Evolutionary conservation across 2,329 filamentous ascomycete species (phyloP).

Genomic region (Xylaria polymorpha): DNA sequence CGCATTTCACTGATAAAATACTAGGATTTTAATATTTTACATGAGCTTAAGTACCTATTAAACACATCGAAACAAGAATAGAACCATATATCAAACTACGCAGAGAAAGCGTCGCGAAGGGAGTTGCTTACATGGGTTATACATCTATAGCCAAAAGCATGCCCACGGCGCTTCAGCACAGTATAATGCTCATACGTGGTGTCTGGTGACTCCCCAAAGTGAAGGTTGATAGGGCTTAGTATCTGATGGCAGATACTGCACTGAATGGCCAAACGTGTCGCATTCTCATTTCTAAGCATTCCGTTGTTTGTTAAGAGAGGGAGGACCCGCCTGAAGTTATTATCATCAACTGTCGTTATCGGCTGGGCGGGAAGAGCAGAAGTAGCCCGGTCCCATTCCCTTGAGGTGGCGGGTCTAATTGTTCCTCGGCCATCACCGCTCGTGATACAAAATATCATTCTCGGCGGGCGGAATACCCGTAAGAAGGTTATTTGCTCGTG

Average conservation of each 20-base stretch:
- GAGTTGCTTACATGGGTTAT: constrained; percentile 8
- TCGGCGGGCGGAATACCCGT: background rate
- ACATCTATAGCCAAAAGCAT: constrained; percentile 40
- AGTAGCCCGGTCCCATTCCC: background rate
- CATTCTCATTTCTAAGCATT: background rate
- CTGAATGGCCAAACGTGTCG: background rate
- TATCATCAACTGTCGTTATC: background rate
- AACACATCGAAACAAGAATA: background rate
- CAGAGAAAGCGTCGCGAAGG: background rate
- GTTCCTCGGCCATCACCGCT: background rate
- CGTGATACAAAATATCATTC: background rate
- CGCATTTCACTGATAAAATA: too few species aligned
- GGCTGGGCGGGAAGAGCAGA: background rate
- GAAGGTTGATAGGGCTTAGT: background rate
- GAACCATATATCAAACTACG: background rate
- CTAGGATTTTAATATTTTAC: background rate
- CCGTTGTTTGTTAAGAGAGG: background rate
- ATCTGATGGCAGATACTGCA: background rate
- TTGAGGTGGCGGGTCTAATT: background rate
- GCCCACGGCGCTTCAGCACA: constrained; percentile 35
- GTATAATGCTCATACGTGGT: constrained; percentile 12
- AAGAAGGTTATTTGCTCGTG: background rate
- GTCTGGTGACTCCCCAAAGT: background rate
- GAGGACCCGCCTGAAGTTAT: background rate
- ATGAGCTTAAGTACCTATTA: background rate